Evolutionary conservation across 768 basidiomycete species (phyloP), one percentile per base, ranked within the genome.

Genomic region (Suillus clintonianus): DNA sequence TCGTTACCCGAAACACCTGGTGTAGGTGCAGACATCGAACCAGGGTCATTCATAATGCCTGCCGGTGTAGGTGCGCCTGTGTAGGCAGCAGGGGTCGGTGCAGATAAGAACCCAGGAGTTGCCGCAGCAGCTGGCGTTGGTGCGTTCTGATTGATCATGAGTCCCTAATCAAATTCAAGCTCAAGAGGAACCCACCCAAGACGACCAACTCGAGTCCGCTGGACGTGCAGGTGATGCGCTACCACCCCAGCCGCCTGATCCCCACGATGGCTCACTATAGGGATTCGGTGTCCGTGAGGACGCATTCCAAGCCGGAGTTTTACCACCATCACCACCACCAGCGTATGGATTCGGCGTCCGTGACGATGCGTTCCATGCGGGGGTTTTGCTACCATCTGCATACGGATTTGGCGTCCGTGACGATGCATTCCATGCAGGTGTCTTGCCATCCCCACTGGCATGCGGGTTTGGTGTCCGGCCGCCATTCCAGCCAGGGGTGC

Each of bases 301-400:
- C 6, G 78, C 75, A 62, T 77, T 79, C 86, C 82, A 87, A 24
- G 83, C 84, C 0, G 86, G 85, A 34, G 84, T 85, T 65, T 79
- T 79, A 11, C 84, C 79, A 39, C 81, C 79, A 32, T 71, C 74
- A 17, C 15, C 39, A 17, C 15, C 39, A 56, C 74, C 73, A 17
- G 80, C 74, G 63, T 91, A 89, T 1, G 90, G 89, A 72, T 91
- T 92, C 5, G 91, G 90, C 3, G 91, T 92, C 61, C 85, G 78
- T 34, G 86, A 84, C 47, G 79, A 78, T 9, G 82, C 82, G 64
- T 80, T 84, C 83, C 88, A 89, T 17, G 88, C 89, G 0, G 91
- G 91, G 8, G 91, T 92, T 62, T 83, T 81, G 39, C 87, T 82
- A 19, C 88, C 83, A 50, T 84, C 84, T 37, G 68, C 85, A 63